Evolutionary conservation across 176 grass and related monocot species (phyloP).

Genomic region (Triticum timopheevii): DNA sequence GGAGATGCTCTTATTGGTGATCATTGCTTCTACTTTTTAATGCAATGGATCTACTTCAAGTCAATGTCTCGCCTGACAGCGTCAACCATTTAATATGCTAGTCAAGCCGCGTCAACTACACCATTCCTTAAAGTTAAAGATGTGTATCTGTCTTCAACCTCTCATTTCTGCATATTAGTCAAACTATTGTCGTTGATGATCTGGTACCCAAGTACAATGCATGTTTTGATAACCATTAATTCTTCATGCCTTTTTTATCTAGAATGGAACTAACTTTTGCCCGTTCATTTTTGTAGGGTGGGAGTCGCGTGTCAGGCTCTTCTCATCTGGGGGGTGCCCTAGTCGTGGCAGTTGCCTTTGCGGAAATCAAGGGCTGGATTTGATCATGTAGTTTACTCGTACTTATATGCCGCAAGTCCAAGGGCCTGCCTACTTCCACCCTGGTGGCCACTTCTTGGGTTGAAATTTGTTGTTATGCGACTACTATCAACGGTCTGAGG

Average conservation of each 20-base stretch:
- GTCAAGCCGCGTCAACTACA: not conserved
- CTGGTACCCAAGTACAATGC: not conserved
- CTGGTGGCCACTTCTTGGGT: not conserved
- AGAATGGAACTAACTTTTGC: not conserved
- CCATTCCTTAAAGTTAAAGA: not conserved
- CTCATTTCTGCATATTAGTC: too few species aligned
- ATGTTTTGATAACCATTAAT: not conserved
- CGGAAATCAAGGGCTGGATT: constrained; percentile 59
- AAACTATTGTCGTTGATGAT: too few species aligned
- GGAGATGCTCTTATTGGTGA: not conserved
- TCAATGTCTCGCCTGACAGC: not conserved
- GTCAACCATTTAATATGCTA: not conserved
- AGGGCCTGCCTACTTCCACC: not conserved
- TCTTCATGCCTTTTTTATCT: constrained; percentile 12
- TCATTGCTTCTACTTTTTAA: not conserved
- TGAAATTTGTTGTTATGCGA: not conserved
- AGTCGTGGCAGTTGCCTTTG: constrained; percentile 42
- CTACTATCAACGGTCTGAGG: not conserved
- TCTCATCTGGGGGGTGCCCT: constrained; percentile 75
- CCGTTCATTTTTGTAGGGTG: constrained; percentile 39
- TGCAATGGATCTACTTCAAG: not conserved
- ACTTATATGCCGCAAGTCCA: not conserved
- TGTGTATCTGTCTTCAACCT: not conserved
- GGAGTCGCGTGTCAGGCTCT: constrained; percentile 45
- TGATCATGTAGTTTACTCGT: constrained; percentile 24